phyloP scores from a whole-genome alignment of 257 asterid genomes.

The Solanum chilense region DNA sequence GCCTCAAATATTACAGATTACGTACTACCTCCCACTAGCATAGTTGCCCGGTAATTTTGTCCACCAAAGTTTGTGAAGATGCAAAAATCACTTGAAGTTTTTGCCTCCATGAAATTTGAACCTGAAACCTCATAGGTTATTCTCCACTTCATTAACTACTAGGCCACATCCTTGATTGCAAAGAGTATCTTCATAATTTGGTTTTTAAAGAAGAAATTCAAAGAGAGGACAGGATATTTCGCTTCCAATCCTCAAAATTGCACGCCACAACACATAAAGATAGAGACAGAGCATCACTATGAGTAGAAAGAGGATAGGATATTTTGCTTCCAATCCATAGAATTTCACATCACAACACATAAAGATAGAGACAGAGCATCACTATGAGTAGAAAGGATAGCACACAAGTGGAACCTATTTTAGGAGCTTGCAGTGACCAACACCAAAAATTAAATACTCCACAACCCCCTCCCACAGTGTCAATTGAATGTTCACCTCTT shows the following conservation, averaged over 20 bases:
- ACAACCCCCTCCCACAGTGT: neutral
- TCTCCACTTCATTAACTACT: neutral
- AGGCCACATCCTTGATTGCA: neutral
- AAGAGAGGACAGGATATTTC: neutral
- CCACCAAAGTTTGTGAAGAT: neutral
- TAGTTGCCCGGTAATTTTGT: neutral
- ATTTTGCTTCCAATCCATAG: neutral
- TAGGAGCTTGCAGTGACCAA: neutral
- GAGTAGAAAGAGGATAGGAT: neutral
- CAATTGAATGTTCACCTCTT: neutral
- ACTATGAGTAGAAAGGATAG: neutral
- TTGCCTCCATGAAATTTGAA: neutral
- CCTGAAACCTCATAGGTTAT: neutral
- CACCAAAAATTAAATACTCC: neutral
- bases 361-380: neutral
- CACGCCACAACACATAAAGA: neutral
- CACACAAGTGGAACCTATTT: neutral
- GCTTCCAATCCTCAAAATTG: neutral
- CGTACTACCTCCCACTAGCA: neutral
- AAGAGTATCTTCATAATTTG: neutral
- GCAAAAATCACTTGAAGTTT: neutral
- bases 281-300: neutral
- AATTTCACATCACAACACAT: neutral
- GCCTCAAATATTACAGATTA: neutral
- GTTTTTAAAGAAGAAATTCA: neutral